Conservation (phyloP, 352 stramenopile species). For the Phytophthora pistaciae region DNA sequence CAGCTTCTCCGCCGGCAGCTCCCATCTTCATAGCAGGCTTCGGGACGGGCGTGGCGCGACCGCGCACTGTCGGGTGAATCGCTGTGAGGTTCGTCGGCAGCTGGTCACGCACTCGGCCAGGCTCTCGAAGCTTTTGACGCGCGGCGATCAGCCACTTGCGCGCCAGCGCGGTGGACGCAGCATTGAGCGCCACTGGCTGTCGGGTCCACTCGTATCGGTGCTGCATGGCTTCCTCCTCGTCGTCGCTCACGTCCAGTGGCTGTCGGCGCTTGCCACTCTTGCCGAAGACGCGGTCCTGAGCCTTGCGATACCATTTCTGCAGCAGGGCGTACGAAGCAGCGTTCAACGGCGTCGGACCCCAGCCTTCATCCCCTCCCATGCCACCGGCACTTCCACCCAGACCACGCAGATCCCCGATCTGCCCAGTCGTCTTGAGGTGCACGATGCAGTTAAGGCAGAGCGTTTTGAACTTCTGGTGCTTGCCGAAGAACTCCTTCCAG, state of each 20-base stretch:
- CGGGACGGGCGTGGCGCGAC: conserved; percentile 64
- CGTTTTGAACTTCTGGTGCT: conserved; percentile 95
- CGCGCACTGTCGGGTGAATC: conserved; percentile 60
- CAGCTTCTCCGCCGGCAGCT: conserved; percentile 62
- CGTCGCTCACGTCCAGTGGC: conserved; percentile 85
- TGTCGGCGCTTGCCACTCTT: conserved; percentile 68
- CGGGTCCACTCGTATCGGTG: conserved; percentile 85
- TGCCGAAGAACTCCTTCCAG: conserved; percentile 96
- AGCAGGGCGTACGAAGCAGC: conserved; percentile 91
- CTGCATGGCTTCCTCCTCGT: conserved; percentile 82
- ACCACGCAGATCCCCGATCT: conserved; percentile 30
- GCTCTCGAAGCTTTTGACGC: conserved; percentile 66
- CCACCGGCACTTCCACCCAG: conserved; percentile 29
- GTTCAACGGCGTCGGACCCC: conserved; percentile 74
- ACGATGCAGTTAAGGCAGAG: conserved; percentile 95
- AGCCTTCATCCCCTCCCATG: conserved; percentile 46
- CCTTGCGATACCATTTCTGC: conserved; percentile 92
- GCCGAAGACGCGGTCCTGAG: conserved; percentile 91
- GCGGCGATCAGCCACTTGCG: conserved; percentile 83
- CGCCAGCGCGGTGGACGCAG: conserved; percentile 83
- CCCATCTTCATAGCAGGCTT: conserved; percentile 84
- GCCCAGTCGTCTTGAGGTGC: conserved; percentile 65
- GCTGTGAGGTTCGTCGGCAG: conserved; percentile 66
- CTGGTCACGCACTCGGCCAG: conserved; percentile 42
- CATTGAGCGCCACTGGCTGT: conserved; percentile 70